Percentiles rank a stretch among this genome's conserved stretches.
phyloP scores from a whole-genome alignment of 495 filamentous ascomycete species.

The Penicillium mononematosum region DNA sequence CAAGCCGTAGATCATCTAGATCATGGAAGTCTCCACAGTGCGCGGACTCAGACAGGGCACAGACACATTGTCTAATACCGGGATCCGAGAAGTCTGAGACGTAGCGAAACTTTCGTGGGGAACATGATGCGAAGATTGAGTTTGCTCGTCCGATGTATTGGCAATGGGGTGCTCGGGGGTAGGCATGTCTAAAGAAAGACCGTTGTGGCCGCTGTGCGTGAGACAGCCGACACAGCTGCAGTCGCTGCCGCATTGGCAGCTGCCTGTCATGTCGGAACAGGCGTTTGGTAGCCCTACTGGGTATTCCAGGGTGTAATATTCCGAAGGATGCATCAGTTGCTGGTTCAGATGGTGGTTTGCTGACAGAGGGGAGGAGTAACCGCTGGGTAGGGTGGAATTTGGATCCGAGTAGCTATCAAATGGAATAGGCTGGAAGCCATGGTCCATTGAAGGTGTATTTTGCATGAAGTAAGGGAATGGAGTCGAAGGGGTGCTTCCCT shows the following conservation, averaged over 20 bases:
- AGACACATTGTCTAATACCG: slow-evolving; percentile 21
- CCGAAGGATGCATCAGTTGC: slow-evolving; percentile 43
- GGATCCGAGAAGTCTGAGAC: slow-evolving; percentile 16
- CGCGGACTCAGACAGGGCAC: slow-evolving; percentile 25
- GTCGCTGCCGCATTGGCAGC: slow-evolving; percentile 50
- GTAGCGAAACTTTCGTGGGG: slow-evolving; percentile 4
- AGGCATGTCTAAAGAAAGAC: slow-evolving; percentile 27
- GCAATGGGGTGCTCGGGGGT: slow-evolving; percentile 6
- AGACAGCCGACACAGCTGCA: slow-evolving; percentile 53
- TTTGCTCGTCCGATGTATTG: slow-evolving; percentile 7
- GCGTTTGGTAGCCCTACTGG: slow-evolving; percentile 39
- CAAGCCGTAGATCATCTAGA: slow-evolving; percentile 10
- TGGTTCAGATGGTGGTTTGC: slow-evolving; percentile 26
- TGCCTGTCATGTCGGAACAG: slow-evolving; percentile 46
- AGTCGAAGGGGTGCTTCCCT: slow-evolving; percentile 2
- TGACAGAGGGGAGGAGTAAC: slow-evolving; percentile 31
- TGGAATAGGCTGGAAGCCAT: slow-evolving; percentile 12
- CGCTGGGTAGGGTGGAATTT: slow-evolving; percentile 23
- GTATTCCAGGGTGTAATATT: slow-evolving; percentile 50
- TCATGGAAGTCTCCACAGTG: slow-evolving; percentile 27
- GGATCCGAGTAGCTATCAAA: slow-evolving; percentile 25
- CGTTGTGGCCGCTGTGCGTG: slow-evolving; percentile 50
- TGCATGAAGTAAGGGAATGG: slow-evolving; percentile 21
- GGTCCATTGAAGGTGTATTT: slow-evolving; percentile 16
- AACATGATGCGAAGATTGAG: slow-evolving; percentile 2